These are phyloP conservation scores for Metschnikowia lunata DNA, from an alignment of 805 yeast species.

Conservation along the genomic window DNA sequence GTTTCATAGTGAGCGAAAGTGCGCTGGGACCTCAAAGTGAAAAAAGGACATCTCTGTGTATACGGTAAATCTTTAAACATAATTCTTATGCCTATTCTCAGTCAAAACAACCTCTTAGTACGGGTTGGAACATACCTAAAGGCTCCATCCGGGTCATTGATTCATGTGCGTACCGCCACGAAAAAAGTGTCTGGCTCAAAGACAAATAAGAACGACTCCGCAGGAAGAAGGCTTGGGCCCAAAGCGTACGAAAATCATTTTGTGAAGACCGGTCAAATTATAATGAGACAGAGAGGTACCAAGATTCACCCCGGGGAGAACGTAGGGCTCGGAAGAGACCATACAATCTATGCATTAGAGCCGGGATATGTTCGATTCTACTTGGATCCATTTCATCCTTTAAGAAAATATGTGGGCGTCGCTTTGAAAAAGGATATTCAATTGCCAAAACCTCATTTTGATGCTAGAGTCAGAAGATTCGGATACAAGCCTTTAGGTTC, in stretches of 20 bases:
- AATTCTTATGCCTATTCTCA: neutral
- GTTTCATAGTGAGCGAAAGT: too few relatives aligned
- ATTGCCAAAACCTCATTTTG: conserved; percentile 87
- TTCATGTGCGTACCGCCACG: conserved; percentile 79
- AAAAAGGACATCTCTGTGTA: too few relatives aligned
- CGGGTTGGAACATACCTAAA: conserved; percentile 11
- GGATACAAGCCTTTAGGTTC: conserved; percentile 60
- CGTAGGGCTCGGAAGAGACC: conserved; percentile 86
- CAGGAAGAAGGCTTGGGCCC: conserved; percentile 91
- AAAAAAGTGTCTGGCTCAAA: conserved; percentile 94
- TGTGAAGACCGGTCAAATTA: conserved; percentile 79
- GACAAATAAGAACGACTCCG: conserved; percentile 89
- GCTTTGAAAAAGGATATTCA: conserved; percentile 59
- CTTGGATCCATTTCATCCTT: conserved; percentile 94
- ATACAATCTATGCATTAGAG: conserved; percentile 84
- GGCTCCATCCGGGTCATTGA: conserved; percentile 11
- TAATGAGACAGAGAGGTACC: conserved; percentile 94
- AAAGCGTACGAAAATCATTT: conserved; percentile 76
- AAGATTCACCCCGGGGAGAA: conserved; percentile 93
- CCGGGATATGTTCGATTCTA: conserved; percentile 93
- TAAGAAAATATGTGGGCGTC: conserved; percentile 84
- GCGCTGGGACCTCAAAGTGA: too few relatives aligned
- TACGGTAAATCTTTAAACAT: neutral
- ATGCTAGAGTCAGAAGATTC: conserved; percentile 81
- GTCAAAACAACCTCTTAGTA: conserved; percentile 1